phyloP scores from a whole-genome alignment of 495 filamentous ascomycete genomes.

The Penicillium ochrochloron region DNA sequence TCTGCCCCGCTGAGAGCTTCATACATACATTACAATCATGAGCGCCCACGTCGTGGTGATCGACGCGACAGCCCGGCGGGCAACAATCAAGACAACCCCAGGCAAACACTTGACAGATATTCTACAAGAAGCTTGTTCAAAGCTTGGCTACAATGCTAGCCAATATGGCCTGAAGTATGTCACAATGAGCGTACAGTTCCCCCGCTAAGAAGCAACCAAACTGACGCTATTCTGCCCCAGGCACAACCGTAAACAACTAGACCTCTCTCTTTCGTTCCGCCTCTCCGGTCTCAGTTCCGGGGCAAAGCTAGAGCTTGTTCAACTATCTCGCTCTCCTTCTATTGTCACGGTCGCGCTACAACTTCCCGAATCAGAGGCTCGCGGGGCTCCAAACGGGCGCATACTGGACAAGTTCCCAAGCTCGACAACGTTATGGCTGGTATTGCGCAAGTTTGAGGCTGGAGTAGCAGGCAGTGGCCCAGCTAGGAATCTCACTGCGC shows the following conservation, averaged over 20 bases:
- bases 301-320: constrained; percentile 91
- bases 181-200: background rate
- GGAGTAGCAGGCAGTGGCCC: constrained; percentile 58
- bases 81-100: constrained; percentile 82
- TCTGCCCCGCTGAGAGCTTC: background rate
- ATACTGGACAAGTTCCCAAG: constrained; percentile 82
- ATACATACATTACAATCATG: constrained; percentile 53
- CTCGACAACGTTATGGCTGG: constrained; percentile 82
- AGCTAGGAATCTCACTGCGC: constrained; percentile 75
- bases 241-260: constrained; percentile 79
- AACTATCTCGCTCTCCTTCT: constrained; percentile 77
- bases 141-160: constrained; percentile 70
- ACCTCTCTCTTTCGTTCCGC: constrained; percentile 83
- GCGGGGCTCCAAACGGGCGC: constrained; percentile 59
- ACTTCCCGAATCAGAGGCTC: constrained; percentile 68
- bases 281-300: constrained; percentile 83
- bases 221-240: constrained; percentile 45
- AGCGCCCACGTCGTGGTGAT: constrained; percentile 88
- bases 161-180: constrained; percentile 82
- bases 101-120: constrained; percentile 80
- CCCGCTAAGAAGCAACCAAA: background rate
- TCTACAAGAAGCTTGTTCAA: constrained; percentile 81
- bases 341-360: constrained; percentile 86
- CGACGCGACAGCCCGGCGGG: constrained; percentile 71
- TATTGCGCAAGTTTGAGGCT: constrained; percentile 86